Evolutionary conservation across 495 filamentous ascomycete species (phyloP).

Genomic region (Rusavskia elegans): DNA sequence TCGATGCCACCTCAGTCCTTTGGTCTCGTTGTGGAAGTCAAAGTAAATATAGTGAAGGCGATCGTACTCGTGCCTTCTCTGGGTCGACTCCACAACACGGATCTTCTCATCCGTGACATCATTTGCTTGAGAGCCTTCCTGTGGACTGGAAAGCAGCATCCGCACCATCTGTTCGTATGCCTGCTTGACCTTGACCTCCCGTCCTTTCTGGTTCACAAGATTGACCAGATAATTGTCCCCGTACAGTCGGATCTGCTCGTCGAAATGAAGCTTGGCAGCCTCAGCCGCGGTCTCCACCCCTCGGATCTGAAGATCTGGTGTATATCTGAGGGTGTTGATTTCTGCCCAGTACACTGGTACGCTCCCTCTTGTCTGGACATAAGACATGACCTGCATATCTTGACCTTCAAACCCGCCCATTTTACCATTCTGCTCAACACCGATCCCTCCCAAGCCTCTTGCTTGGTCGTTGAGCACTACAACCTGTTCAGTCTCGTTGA

Average conservation of each 20-base stretch:
- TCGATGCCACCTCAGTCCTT: constrained; percentile 82
- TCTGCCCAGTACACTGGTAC: constrained; percentile 93
- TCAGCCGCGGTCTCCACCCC: constrained; percentile 65
- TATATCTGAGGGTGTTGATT: constrained; percentile 77
- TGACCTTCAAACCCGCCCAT: constrained; percentile 36
- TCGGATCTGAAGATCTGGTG: constrained; percentile 73
- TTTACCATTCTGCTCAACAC: constrained; percentile 61
- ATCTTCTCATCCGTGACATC: constrained; percentile 59
- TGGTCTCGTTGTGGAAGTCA: constrained; percentile 95
- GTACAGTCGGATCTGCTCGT: constrained; percentile 80
- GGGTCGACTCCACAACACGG: constrained; percentile 50
- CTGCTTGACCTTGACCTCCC: constrained; percentile 71
- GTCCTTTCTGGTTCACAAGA: constrained; percentile 84
- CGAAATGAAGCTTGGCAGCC: constrained; percentile 72
- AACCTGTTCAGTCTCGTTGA: constrained; percentile 93
- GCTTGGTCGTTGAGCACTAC: constrained; percentile 69
- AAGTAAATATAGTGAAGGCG: constrained; percentile 92
- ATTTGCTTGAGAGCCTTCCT: constrained; percentile 42
- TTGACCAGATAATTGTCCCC: constrained; percentile 96
- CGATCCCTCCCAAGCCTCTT: constrained; percentile 63
- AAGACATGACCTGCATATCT: constrained; percentile 79
- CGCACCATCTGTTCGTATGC: constrained; percentile 84
- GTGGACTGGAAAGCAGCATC: constrained; percentile 50
- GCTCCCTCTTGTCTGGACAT: constrained; percentile 90
- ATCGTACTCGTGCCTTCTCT: constrained; percentile 49